Evolutionary conservation across 257 asterid genomes (phyloP).

Genomic region (Solanum corneliomulleri): DNA sequence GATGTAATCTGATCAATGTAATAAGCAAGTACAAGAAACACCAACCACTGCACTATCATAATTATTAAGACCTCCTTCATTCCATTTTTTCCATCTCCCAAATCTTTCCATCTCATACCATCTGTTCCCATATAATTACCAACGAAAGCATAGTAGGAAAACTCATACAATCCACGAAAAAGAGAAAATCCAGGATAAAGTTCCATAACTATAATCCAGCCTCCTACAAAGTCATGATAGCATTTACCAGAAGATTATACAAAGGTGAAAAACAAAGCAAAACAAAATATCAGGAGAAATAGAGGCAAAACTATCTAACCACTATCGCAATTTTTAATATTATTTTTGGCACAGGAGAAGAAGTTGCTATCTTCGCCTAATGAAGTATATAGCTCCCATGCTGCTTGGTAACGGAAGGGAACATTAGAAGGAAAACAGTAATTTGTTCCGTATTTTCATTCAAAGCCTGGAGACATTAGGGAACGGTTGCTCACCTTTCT

Average conservation of each 20-base stretch:
- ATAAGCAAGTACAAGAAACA: conserved; percentile 64
- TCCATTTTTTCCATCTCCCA: conserved; percentile 56
- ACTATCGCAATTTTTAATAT: background rate
- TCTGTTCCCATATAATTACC: conserved; percentile 74
- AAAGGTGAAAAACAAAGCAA: background rate
- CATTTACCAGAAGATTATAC: background rate
- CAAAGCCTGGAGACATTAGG: background rate
- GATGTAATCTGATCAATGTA: conserved; percentile 59
- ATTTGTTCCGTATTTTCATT: background rate
- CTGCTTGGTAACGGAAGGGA: background rate
- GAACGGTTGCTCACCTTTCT: background rate
- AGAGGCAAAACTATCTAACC: background rate
- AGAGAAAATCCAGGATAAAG: conserved; percentile 88
- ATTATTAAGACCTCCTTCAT: conserved; percentile 62
- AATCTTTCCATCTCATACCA: conserved; percentile 89
- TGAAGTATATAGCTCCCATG: background rate
- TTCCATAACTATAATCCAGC: conserved; percentile 74
- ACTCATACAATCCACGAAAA: conserved; percentile 78
- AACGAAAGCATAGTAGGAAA: conserved; percentile 57
- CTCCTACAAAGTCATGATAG: conserved; percentile 42
- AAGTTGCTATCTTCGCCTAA: background rate
- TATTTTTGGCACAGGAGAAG: background rate
- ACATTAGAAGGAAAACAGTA: background rate
- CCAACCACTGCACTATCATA: conserved; percentile 69
- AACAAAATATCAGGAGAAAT: background rate